phyloP scores from a whole-genome alignment of 2,329 filamentous ascomycete species.

The Geoglossum cookeanum region DNA sequence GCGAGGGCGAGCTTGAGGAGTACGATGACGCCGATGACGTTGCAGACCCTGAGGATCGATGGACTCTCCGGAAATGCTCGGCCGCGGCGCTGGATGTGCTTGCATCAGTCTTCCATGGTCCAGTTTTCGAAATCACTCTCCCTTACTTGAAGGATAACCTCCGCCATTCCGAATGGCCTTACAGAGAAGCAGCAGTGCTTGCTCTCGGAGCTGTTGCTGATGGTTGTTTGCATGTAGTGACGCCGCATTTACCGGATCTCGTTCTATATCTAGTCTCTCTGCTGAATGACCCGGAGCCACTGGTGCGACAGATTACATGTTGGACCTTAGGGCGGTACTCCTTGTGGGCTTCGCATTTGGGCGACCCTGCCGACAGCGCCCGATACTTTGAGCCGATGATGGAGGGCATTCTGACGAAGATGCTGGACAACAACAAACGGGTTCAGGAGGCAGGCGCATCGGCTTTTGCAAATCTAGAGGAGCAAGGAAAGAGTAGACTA shows the following conservation, averaged over 20 bases:
- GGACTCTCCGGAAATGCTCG: conserved; percentile 94
- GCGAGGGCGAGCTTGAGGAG: conserved; percentile 66
- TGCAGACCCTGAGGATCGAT: conserved; percentile 65
- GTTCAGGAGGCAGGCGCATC: conserved; percentile 94
- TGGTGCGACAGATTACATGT: conserved; percentile 91
- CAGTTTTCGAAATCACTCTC: conserved; percentile 79
- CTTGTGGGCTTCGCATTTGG: conserved; percentile 66
- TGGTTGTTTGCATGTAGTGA: conserved; percentile 77
- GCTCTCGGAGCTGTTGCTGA: conserved; percentile 89
- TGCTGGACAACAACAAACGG: conserved; percentile 95
- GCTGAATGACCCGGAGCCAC: conserved; percentile 66
- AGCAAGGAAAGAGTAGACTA: conserved; percentile 67
- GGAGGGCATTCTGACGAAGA: conserved; percentile 83
- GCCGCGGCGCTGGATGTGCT: conserved; percentile 90
- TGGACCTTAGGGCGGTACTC: conserved; percentile 95
- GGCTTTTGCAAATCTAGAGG: conserved; percentile 87
- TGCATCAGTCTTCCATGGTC: conserved; percentile 69
- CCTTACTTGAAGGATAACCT: conserved; percentile 85
- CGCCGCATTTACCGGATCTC: conserved; percentile 75
- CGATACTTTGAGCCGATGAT: conserved; percentile 88
- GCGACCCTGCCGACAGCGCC: conserved; percentile 45
- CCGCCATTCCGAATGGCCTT: conserved; percentile 73
- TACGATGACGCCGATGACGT: conserved; percentile 50
- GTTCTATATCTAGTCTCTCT: conserved; percentile 79
- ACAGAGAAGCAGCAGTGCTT: conserved; percentile 83